Evolutionary conservation across 2,329 filamentous ascomycete genomes (phyloP).

Genomic region (Metarhizium anisopliae): DNA sequence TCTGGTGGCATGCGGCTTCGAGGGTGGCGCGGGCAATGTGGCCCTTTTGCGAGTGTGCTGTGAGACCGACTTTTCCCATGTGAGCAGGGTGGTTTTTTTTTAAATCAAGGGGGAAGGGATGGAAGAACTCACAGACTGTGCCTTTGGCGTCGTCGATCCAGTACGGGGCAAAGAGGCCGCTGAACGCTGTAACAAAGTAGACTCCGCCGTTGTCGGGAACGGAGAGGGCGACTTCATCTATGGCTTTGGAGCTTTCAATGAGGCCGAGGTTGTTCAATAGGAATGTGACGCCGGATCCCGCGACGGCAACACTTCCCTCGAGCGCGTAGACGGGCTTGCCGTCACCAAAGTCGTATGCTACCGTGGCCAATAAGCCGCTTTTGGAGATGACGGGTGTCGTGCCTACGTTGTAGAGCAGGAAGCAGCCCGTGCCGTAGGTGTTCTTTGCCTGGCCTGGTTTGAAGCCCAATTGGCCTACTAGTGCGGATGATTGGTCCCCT

Average conservation of each 20-base stretch:
- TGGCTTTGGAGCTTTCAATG: conserved; percentile 39
- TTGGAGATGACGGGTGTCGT: conserved; percentile 76
- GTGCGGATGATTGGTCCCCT: conserved; percentile 77
- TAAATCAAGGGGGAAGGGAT: background rate
- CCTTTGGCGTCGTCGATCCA: conserved; percentile 92
- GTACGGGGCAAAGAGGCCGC: conserved; percentile 83
- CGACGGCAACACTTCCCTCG: conserved; percentile 77
- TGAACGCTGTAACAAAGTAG: conserved; percentile 83
- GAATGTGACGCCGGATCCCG: conserved; percentile 73
- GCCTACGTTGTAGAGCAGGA: conserved; percentile 83
- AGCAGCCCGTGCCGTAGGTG: conserved; percentile 85
- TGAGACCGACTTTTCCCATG: conserved; percentile 58
- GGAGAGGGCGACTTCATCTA: conserved; percentile 41
- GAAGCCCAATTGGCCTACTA: conserved; percentile 82
- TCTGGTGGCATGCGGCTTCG: conserved; percentile 88
- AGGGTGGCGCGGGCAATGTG: conserved; percentile 85
- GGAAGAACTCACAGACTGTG: conserved; percentile 56
- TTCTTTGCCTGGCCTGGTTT: conserved; percentile 77
- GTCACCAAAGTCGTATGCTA: conserved; percentile 72
- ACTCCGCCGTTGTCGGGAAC: conserved; percentile 71
- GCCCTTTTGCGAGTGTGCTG: conserved; percentile 73
- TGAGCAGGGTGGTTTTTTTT: background rate
- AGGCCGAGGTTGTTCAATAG: conserved; percentile 56
- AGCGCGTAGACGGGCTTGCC: conserved; percentile 64
- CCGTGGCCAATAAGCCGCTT: conserved; percentile 74